Percentiles rank a stretch among this genome's conserved stretches.
phyloP scores from a whole-genome alignment of 1,139 yeast species.

The Suhomyces anneliseae region DNA sequence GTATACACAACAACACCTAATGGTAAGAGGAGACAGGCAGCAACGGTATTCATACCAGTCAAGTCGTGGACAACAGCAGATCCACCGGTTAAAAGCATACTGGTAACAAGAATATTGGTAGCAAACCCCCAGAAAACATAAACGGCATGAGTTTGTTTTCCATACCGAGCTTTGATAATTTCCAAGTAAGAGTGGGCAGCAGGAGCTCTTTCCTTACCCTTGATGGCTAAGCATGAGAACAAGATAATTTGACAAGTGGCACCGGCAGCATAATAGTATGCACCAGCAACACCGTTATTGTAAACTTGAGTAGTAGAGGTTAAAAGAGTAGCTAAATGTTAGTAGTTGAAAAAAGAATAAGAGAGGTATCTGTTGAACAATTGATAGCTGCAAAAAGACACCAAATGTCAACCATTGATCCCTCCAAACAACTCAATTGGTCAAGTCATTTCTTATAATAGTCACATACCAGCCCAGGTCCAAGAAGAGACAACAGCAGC shows the following conservation, averaged over 20 bases:
- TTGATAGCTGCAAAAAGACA: not conserved
- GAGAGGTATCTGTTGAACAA: not conserved
- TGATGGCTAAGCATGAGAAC: slow-evolving; percentile 73
- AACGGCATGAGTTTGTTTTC: slow-evolving; percentile 64
- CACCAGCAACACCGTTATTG: slow-evolving; percentile 74
- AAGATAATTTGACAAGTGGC: slow-evolving; percentile 72
- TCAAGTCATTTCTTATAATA: not conserved
- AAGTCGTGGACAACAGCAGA: slow-evolving; percentile 73
- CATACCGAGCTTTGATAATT: slow-evolving; percentile 67
- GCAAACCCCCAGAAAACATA: slow-evolving; percentile 78
- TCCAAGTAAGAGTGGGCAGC: slow-evolving; percentile 77
- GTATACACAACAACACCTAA: slow-evolving; percentile 83
- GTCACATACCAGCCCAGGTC: slow-evolving; percentile 74
- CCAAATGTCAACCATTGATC: not conserved
- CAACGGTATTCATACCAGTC: slow-evolving; percentile 82
- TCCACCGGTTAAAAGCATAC: slow-evolving; percentile 85
- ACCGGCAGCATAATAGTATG: slow-evolving; percentile 74
- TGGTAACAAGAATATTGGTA: slow-evolving; percentile 84
- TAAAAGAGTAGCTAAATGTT: slow-evolving; percentile 54
- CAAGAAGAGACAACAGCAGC: slow-evolving; percentile 89
- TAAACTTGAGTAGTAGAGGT: slow-evolving; percentile 79
- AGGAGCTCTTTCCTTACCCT: slow-evolving; percentile 71
- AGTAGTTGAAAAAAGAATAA: not conserved
- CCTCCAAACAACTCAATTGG: no score
- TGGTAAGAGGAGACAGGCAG: slow-evolving; percentile 79